Evolutionary conservation across 2,329 filamentous ascomycete genomes (phyloP), one percentile per base, ranked within the genome.

Genomic region (Trichoderma asperellum): DNA sequence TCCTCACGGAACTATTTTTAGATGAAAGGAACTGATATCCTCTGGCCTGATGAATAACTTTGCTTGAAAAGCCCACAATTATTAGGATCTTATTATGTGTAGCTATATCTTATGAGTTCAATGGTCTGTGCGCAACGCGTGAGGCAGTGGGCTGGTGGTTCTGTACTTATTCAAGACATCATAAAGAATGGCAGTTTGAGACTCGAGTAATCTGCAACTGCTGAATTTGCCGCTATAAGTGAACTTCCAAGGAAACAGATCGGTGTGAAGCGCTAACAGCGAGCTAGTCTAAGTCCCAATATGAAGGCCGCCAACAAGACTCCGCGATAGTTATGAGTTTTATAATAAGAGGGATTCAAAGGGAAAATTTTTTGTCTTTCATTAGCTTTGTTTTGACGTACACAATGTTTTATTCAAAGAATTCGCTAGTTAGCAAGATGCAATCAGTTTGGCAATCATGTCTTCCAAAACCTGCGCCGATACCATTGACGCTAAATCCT

Each of bases 401-500:
- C 7, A 18, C 12, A 2, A 8, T 43, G 11, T 1, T 18, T 21
- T 21, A 6, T 14, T 16, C 4, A 11, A n/a, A 32, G 10, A 21
- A 2, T 1, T 10, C 14, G 10, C 35, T 8, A 8, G 12, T 43
- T 18, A 11, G 2, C 29, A 29, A 21, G 12, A 52, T 29, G 1
- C 8, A 0, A 4, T 27, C n/a, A 12, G 10, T 16, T n/a, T 8
- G 0, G 52, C 16, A 49, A 5, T 11, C 10, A 21, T 8, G n/a
- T 27, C 27, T 11, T 21, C 7, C 10, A 16, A 24, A 7, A 35
- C 12, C 3, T 47, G 35, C 5, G 2, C 1, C 1, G 24, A 21
- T 18, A 43, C n/a, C 29, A 58, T 3, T 11, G 37, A 57, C 53
- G 53, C 63, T 56, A 66, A 66, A 47, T 66, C 63, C 21, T 29